Conservation (phyloP, 2,329 filamentous ascomycete genomes). For the Penicillium corylophilum region DNA sequence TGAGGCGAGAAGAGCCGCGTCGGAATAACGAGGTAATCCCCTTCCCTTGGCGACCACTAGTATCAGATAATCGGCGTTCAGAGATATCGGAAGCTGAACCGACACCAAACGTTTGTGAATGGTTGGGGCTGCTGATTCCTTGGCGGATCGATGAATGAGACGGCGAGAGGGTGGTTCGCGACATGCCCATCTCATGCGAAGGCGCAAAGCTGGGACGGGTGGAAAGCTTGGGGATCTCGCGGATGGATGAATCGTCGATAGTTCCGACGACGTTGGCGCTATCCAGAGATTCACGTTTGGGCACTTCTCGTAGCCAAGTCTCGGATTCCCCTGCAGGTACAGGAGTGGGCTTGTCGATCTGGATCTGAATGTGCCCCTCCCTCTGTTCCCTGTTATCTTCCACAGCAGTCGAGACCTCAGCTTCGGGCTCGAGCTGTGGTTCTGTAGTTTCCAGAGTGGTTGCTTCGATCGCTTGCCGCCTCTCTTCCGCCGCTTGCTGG, state of each 20-base stretch:
- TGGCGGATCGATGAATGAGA: conserved; percentile 48
- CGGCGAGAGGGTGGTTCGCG: conserved; percentile 32
- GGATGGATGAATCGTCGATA: conserved; percentile 36
- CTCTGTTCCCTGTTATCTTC: conserved; percentile 3
- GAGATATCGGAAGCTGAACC: conserved; percentile 54
- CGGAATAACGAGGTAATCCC: conserved; percentile 75
- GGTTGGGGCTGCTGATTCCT: conserved; percentile 49
- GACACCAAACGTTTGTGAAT: conserved; percentile 54
- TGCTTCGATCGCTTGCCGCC: not conserved
- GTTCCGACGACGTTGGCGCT: conserved; percentile 34
- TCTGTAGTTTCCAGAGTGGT: not conserved
- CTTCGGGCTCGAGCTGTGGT: not conserved
- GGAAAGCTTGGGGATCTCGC: conserved; percentile 24
- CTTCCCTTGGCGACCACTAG: conserved; percentile 45
- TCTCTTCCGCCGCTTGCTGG: conserved; percentile 44
- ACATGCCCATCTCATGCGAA: conserved; percentile 36
- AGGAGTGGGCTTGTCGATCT: conserved; percentile 6
- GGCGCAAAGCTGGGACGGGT: conserved; percentile 33
- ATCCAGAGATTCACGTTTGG: conserved; percentile 28
- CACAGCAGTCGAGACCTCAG: not conserved
- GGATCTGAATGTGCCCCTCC: not conserved
- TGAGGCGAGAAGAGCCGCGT: conserved; percentile 58
- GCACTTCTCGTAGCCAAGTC: conserved; percentile 36
- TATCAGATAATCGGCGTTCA: conserved; percentile 56
- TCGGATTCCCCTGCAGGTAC: conserved; percentile 11